Base-by-base conservation (phyloP, 768 basidiomycete genomes). In the Leucosporidium yakuticum region DNA sequence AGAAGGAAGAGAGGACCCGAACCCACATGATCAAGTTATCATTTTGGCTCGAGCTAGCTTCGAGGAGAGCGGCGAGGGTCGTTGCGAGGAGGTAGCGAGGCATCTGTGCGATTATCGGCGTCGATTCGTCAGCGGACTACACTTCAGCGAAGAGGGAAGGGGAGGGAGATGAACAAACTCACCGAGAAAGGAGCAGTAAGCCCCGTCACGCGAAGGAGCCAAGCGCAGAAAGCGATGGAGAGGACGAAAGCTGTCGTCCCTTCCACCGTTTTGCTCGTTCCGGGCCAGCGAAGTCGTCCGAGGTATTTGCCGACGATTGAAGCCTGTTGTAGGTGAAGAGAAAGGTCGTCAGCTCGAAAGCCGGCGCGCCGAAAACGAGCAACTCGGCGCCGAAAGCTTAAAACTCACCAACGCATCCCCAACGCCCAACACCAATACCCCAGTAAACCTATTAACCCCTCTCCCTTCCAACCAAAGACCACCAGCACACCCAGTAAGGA, bases 1-100 rank as follows among this genome's bases (percentile, higher is more conserved):
- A 15, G 39, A 8, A 15, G 39, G 2, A 15, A 44, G 6, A 3
- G 39, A 8, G 17, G 17, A 15, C 39, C 17, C 34, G 39, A 44
- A 44, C 88, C 92, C 93, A 99, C 82, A 94, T 87, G 51, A 90
- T 91, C 73, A 99, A 82, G 79, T 99, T 99, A 80, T 99, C 96
- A 79, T 98, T 98, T 80, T 99, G 96, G 76, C 88, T 88, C 25
- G 91, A 91, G 65, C 93, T 79, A 21, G 92, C 96, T 80, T 99
- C 96, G 71, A 98, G 82, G 53, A 90, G 77, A 4, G 86, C 86
- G 6, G 89, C 83, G 51, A 89, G 76, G n/a, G 79, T 78, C 34
- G 87, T 83, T 36, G 88, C 86, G 55, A 83, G 73, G 20, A 82
- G 78, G 78, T 94, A 98, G 31, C 86, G 83, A 55, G 80, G 70